Evolutionary conservation across 345 rosid species (phyloP), one percentile per base, ranked within the genome.

Genomic region (Syzygium aqueum): DNA sequence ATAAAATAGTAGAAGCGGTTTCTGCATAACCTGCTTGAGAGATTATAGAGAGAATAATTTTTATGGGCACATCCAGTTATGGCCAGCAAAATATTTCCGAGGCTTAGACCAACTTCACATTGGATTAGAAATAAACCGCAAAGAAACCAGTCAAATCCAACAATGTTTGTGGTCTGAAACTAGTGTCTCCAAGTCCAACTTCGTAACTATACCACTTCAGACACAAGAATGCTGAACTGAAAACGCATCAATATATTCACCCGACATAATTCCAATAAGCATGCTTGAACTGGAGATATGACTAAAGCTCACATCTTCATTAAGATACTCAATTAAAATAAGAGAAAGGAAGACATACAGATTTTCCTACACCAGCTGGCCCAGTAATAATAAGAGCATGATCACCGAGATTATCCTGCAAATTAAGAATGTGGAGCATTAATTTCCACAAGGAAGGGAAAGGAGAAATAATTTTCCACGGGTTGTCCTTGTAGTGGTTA

Each of bases 301-400:
- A 37, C 80, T 37, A 73, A 73, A 73, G 80, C 27, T 73, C 80
- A 37, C 80, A 73, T 67, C 46, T 67, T 67, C 46, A 67, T 33
- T 73, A 73, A 84, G 53, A 84, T 84, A 80, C 46, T 25, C 22
- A 17, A 53, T 11, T 11, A 23, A 86, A 53, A 86, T 33, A 49
- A 78, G 84, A 85, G 78, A 50, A n/a, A 63, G 53, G n/a, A 63
- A 43, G 85, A 91, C 97, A 88, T 91, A 95, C 97, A 90, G 99
- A 95, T 93, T 95, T 97, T 89, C 99, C 99, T 54, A 93, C 94
- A 82, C 99, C 99, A 90, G 99, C 94, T 91, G 89, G 96, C 73
- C 99, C 99, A 80, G 93, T 91, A 90, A 95, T 86, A 85, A 96
- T 87, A 63, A 97, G 93, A 87, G 94, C 97, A 86, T 91, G 89